Base-by-base conservation (phyloP, 2,329 filamentous ascomycete genomes). In the Monosporascus sp. region DNA sequence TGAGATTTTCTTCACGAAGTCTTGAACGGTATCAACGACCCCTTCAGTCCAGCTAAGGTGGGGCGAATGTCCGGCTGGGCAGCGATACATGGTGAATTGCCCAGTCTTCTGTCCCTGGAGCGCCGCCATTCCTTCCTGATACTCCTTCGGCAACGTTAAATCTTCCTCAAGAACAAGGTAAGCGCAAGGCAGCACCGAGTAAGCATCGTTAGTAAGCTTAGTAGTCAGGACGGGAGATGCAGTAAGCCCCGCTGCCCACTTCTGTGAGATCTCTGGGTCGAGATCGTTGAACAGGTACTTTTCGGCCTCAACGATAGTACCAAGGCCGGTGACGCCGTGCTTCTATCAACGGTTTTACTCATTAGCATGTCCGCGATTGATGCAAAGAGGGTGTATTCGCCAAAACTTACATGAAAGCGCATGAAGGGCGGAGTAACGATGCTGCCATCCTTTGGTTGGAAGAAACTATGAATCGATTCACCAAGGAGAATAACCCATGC, bases 101-200 rank as follows among this genome's bases (percentile, higher is more conserved):
- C 60, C 59, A 2, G 62, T 63, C 50, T 63, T 64, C 41, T 59
- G 43, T 7, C 26, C 52, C 35, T 69, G 67, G 3, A 58, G 40
- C 1, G 58, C 58, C 2, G 63, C 57, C 67, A 71, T 71, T 1
- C 48, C 51, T 45, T 71, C 65, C 16, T 70, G 66, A 38, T 68
- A 69, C 9, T 61, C 63, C 47, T 60, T 61, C 0, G 65, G 61
- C n/a, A 71, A 37, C 2, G 56, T 64, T n/a, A 48, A 9, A 49
- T 70, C 69, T 0, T 58, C 52, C 22, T 69, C 66, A 1, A 67
- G 38, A 1, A 71, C 58, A 4, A 70, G 41, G 51, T 70, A 71
- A 0, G 66, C 68, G 35, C 67, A 71, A 0, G 68, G 68, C 2
- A 71, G 43, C 0, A 51, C 52, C 4, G 60, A 50, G 31, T 70